Percentiles rank a stretch among this genome's conserved stretches.
These are phyloP conservation scores for Diplocarpon mali DNA, from an alignment of 2,329 filamentous ascomycete species.

Conservation along the genomic window DNA sequence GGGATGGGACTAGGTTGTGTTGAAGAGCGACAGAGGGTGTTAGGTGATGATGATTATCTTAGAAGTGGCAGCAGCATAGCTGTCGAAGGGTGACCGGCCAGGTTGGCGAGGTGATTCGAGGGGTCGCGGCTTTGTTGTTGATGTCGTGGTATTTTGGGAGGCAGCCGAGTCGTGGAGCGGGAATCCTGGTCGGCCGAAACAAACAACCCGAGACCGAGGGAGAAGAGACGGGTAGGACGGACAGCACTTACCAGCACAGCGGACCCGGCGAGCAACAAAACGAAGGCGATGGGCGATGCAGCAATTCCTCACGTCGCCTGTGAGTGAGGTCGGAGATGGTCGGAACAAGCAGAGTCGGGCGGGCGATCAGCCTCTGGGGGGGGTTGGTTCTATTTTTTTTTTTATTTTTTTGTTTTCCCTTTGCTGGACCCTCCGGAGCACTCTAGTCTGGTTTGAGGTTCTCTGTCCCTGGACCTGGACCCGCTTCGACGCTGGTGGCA, in stretches of 20 bases:
- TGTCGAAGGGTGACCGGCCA: background rate
- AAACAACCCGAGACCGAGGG: background rate
- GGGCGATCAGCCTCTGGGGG: too few species aligned
- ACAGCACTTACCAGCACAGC: constrained; percentile 8
- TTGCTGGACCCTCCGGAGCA: too few species aligned
- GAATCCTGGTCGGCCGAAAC: background rate
- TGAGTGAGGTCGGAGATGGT: background rate
- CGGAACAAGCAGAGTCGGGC: too few species aligned
- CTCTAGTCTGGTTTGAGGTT: too few species aligned
- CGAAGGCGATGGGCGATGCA: constrained; percentile 3
- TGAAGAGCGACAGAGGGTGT: background rate
- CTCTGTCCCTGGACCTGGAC: too few species aligned
- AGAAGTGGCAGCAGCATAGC: background rate
- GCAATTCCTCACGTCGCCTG: constrained; percentile 2
- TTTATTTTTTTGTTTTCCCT: too few species aligned
- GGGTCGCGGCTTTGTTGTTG: constrained; percentile 11
- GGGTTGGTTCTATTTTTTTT: too few species aligned
- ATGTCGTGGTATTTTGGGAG: background rate
- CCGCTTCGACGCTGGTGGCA: background rate
- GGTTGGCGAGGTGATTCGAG: constrained; percentile 4
- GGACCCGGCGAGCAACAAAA: constrained; percentile 2
- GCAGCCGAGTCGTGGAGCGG: background rate
- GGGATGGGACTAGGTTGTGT: background rate
- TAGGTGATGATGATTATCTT: background rate
- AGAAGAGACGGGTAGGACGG: background rate